Evolutionary conservation across 305 asterid genomes (phyloP).

Genomic region (Plantago coronopus): DNA sequence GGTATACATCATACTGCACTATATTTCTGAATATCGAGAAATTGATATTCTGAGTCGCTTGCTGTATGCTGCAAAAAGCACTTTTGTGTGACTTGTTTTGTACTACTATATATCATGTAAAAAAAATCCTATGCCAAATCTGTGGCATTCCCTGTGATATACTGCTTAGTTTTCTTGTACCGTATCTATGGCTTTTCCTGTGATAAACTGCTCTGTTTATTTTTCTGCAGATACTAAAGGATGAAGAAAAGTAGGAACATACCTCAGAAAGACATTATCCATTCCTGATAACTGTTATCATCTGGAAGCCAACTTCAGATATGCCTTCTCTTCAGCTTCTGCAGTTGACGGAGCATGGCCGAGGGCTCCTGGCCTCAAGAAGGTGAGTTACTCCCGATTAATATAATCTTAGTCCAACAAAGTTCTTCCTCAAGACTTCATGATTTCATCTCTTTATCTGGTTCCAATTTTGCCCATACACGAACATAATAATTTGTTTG

Average conservation of each 20-base stretch:
- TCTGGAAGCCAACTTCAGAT: conserved; percentile 35
- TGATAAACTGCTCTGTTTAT: background rate
- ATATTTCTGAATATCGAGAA: too few species aligned
- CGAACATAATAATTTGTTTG: background rate
- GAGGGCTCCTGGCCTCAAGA: conserved; percentile 88
- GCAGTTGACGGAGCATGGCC: conserved; percentile 92
- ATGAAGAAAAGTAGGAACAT: conserved; percentile 30
- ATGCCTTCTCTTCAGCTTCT: conserved; percentile 99
- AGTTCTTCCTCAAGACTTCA: too few species aligned
- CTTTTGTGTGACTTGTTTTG: too few species aligned
- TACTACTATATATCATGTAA: too few species aligned
- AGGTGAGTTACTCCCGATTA: conserved; percentile 44
- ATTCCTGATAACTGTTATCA: conserved; percentile 35
- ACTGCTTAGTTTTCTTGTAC: background rate
- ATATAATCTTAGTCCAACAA: background rate
- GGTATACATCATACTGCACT: too few species aligned
- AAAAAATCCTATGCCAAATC: too few species aligned
- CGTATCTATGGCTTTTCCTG: background rate
- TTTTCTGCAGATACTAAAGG: conserved; percentile 10
- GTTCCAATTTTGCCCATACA: background rate
- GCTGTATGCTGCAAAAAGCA: too few species aligned
- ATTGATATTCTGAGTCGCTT: too few species aligned
- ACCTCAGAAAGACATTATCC: conserved; percentile 29
- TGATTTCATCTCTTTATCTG: too few species aligned
- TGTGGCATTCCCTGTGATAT: background rate